Base-by-base conservation (phyloP, 2,329 filamentous ascomycete species). In the Trichoderma cornu-damae region DNA sequence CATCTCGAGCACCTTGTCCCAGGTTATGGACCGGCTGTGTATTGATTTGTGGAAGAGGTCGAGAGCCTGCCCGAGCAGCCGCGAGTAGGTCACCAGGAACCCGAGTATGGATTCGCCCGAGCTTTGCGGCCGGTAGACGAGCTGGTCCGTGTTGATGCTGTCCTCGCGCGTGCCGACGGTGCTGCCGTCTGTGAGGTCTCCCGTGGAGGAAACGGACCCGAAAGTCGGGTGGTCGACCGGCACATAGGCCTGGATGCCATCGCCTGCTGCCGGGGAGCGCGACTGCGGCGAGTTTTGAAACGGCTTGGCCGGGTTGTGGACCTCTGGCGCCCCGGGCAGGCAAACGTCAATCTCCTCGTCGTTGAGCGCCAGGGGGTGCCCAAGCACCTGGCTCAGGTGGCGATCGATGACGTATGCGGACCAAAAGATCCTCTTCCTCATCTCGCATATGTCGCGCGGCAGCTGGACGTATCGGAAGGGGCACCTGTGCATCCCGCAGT, bases 321-420 rank as follows among this genome's bases (percentile, higher is more conserved):
- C 42, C 24, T 55, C 51, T 26, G 51, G 51, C 2, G 32, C 51
- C 18, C 51, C 51, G 9, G 51, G 51, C 22, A 55, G 34, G 18
- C 51, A 55, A n/a, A 55, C 51, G 34, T 55, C 51, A 1, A 55
- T 47, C 22, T 55, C 51, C 12, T 55, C 51, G 14, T 55, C 51
- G 3, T 47, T 55, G 51, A 55, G 42, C 12, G 51, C 51, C 30
- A 55, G 34, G 16, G 51, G 51, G 4, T 55, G 51, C 11, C 51
- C 51, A 22, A 55, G 16, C 16, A 55, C 51, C 32, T 55, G 51
- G 14, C 51, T 55, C 32, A 55, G 32, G 5, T 55, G 51, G 12
- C 51, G 51, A 35, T 55, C 51, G 44, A 55, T 55, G n/a, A 55
- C 51, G n/a, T 55, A 55, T 11, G 51, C 51, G 7, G 51, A 55